These are phyloP conservation scores for Cladosporium sphaerospermum DNA, from an alignment of 2,329 filamentous ascomycete species.

Conservation along the genomic window DNA sequence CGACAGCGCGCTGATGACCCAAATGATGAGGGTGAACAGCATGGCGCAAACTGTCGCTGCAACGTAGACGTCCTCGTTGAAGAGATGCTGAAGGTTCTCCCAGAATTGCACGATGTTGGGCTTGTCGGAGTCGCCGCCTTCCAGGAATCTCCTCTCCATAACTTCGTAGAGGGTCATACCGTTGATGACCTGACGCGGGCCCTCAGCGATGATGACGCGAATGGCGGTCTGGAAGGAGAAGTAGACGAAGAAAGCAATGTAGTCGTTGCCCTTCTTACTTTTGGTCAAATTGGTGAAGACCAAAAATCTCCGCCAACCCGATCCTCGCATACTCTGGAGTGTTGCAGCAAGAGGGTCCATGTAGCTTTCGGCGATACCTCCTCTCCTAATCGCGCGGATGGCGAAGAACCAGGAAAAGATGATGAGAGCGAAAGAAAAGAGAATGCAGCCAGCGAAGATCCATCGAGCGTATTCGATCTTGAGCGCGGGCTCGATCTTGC, in stretches of 20 bases:
- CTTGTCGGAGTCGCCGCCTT: conserved; percentile 51
- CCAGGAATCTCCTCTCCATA: conserved; percentile 66
- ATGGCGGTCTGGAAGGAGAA: conserved; percentile 81
- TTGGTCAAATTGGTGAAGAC: conserved; percentile 88
- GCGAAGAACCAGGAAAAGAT: conserved; percentile 75
- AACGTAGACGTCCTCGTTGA: conserved; percentile 67
- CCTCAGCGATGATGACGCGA: conserved; percentile 82
- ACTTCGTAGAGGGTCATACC: conserved; percentile 82
- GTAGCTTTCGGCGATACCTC: conserved; percentile 85
- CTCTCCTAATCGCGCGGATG: conserved; percentile 70
- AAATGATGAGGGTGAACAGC: conserved; percentile 85
- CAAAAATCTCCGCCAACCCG: conserved; percentile 84
- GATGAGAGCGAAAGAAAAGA: conserved; percentile 79
- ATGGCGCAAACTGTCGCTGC: conserved; percentile 81
- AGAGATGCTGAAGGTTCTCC: conserved; percentile 68
- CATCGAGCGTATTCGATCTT: conserved; percentile 76
- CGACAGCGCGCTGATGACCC: conserved; percentile 71
- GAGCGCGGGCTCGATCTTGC: conserved; percentile 71
- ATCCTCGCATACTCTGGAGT: conserved; percentile 72
- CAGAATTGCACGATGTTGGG: conserved; percentile 71
- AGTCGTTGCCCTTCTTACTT: conserved; percentile 84
- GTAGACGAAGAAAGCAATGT: conserved; percentile 84
- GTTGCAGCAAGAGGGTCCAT: conserved; percentile 81
- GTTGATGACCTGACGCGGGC: conserved; percentile 86
- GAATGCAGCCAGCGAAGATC: conserved; percentile 91